Percentiles rank a stretch among this genome's conserved stretches.
Evolutionary conservation across 2,329 filamentous ascomycete genomes (phyloP).

Genomic region (Stagonosporopsis tanaceti): DNA sequence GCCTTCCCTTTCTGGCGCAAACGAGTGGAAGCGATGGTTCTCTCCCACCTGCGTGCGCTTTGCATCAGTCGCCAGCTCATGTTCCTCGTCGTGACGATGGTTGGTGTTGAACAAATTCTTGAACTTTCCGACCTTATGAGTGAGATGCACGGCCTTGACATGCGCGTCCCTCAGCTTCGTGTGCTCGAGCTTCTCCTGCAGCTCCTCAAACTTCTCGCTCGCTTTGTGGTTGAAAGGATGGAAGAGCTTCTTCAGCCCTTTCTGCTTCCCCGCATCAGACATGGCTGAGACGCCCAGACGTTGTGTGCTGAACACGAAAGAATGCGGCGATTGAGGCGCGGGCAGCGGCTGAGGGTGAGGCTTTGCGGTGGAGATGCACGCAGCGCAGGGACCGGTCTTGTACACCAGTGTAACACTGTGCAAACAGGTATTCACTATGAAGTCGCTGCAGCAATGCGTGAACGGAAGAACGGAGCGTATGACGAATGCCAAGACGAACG

Average conservation of each 20-base stretch:
- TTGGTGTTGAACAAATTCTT: slow-evolving; percentile 79
- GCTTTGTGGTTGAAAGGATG: slow-evolving; percentile 48
- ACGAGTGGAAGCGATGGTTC: slow-evolving; percentile 85
- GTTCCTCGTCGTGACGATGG: slow-evolving; percentile 92
- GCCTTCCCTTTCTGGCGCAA: slow-evolving; percentile 83
- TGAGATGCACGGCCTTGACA: slow-evolving; percentile 65
- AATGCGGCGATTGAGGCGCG: slow-evolving; percentile 21
- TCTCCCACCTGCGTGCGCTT: slow-evolving; percentile 78
- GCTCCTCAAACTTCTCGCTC: slow-evolving; percentile 38
- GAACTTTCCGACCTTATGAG: slow-evolving; percentile 70
- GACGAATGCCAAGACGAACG: slow-evolving; percentile 20
- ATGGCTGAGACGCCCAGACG: slow-evolving; percentile 27
- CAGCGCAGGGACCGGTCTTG: slow-evolving; percentile 30
- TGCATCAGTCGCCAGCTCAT: slow-evolving; percentile 82
- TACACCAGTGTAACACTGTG: slow-evolving; percentile 23
- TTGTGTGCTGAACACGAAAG: slow-evolving; percentile 15
- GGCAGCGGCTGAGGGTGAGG: slow-evolving; percentile 32
- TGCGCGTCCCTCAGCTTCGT: slow-evolving; percentile 59
- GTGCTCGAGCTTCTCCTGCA: slow-evolving; percentile 57
- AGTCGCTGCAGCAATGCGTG: slow-evolving; percentile 13
- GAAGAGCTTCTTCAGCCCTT: slow-evolving; percentile 48
- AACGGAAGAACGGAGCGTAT: slow-evolving; percentile 14
- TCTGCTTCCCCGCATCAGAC: slow-evolving; percentile 35
- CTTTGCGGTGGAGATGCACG: slow-evolving; percentile 24
- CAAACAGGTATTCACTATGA: slow-evolving; percentile 37